A percentile compares a stretch with the other conserved stretches of the same genome.
Evolutionary conservation across 1,139 yeast species (phyloP).

Genomic region (Pneumocystis oryctolagi): DNA sequence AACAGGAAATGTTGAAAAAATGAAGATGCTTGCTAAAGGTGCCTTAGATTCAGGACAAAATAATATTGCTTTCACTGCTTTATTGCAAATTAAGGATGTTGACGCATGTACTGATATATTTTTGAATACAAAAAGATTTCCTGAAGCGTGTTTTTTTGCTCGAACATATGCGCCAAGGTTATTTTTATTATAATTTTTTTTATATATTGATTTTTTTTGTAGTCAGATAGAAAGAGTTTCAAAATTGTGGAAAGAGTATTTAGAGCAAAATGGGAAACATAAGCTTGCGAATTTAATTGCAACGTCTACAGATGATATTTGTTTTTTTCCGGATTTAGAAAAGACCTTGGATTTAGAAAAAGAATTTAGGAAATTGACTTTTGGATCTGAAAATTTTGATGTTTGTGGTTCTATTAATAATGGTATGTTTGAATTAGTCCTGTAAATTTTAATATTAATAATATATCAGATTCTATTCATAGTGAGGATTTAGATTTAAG

Average conservation of each 20-base stretch:
- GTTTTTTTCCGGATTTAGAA: background rate
- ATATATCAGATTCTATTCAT: background rate
- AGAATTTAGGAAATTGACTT: background rate
- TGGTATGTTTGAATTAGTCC: background rate
- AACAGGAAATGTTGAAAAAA: slow-evolving; percentile 49
- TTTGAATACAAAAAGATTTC: slow-evolving; percentile 49
- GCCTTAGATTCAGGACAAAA: slow-evolving; percentile 63
- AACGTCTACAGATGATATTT: background rate
- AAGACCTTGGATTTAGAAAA: background rate
- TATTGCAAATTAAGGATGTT: slow-evolving; percentile 72
- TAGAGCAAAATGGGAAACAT: background rate
- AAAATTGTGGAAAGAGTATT: background rate
- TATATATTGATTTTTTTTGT: background rate
- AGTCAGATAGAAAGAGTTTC: background rate
- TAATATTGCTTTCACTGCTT: slow-evolving; percentile 82
- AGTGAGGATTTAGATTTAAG: background rate
- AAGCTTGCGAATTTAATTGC: background rate
- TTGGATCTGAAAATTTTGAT: background rate
- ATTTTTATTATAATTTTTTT: background rate
- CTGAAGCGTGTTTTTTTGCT: slow-evolving; percentile 78
- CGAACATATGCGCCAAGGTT: slow-evolving; percentile 39
- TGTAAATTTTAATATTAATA: background rate
- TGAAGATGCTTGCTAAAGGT: slow-evolving; percentile 44
- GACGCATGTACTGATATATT: slow-evolving; percentile 51
- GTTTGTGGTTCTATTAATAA: background rate